These are phyloP conservation scores for Kwoniella newhampshirensis DNA, from an alignment of 768 basidiomycete species.

Conservation along the genomic window DNA sequence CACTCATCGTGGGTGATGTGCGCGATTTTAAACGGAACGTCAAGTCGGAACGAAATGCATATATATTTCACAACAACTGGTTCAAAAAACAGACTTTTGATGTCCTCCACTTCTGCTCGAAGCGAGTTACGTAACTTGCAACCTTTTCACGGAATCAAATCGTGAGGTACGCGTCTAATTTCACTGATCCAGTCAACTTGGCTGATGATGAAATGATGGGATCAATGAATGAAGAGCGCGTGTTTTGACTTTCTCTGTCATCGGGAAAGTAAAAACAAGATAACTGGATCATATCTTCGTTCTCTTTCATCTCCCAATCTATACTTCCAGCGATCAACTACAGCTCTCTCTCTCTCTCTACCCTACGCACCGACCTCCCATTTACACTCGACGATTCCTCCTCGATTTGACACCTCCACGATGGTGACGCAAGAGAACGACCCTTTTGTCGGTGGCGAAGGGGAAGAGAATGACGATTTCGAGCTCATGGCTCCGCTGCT, in stretches of 20 bases:
- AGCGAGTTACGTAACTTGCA: constrained; percentile 5
- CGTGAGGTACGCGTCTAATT: constrained; percentile 18
- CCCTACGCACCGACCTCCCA: too few relatives aligned
- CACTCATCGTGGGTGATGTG: constrained; percentile 25
- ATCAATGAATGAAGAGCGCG: constrained; percentile 14
- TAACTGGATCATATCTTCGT: neutral
- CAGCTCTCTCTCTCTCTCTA: neutral
- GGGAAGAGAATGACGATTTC: constrained; percentile 60
- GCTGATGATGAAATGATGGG: neutral
- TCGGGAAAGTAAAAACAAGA: constrained; percentile 7
- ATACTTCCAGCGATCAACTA: neutral
- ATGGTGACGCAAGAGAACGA: constrained; percentile 41
- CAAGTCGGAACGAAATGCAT: neutral
- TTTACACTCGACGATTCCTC: neutral
- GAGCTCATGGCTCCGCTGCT: constrained; percentile 77
- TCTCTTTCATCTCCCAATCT: neutral
- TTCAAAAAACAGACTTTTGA: constrained; percentile 1
- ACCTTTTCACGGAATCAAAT: neutral
- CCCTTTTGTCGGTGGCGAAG: constrained; percentile 47
- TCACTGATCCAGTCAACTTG: constrained; percentile 18
- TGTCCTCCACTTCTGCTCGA: constrained; percentile 1
- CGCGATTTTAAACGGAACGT: neutral
- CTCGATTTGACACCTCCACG: constrained; percentile 1
- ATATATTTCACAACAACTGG: constrained; percentile 7
- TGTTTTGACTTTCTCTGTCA: constrained; percentile 4